These are phyloP conservation scores for Aureobasidium sp. DNA, from an alignment of 2,329 filamentous ascomycete genomes.

Conservation along the genomic window DNA sequence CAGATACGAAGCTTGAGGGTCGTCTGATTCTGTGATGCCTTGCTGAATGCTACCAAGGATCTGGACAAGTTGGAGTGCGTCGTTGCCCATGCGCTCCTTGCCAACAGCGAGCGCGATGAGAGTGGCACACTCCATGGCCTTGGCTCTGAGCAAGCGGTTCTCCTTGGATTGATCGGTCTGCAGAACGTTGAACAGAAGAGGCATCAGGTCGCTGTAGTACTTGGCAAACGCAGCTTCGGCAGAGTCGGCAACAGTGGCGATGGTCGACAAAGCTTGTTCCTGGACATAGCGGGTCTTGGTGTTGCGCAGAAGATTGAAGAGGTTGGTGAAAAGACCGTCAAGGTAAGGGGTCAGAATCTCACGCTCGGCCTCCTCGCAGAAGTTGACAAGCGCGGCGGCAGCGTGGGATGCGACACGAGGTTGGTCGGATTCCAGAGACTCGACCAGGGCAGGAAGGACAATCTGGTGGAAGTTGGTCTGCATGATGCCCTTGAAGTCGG, in stretches of 20 bases:
- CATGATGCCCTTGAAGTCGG: conserved; percentile 96
- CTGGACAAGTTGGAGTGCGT: conserved; percentile 81
- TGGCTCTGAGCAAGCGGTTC: conserved; percentile 81
- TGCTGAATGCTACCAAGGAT: conserved; percentile 81
- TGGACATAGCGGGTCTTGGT: conserved; percentile 86
- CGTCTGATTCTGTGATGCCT: conserved; percentile 80
- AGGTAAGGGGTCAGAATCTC: conserved; percentile 86
- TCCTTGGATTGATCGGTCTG: conserved; percentile 90
- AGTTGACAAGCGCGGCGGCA: conserved; percentile 96
- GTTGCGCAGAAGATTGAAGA: conserved; percentile 82
- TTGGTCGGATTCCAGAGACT: conserved; percentile 82
- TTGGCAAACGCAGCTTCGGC: conserved; percentile 90
- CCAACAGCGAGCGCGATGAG: conserved; percentile 92
- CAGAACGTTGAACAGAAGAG: conserved; percentile 81
- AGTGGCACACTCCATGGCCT: conserved; percentile 98
- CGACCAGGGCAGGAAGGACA: conserved; percentile 85
- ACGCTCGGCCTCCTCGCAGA: conserved; percentile 97
- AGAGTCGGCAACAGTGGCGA: conserved; percentile 97
- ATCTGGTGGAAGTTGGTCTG: conserved; percentile 88
- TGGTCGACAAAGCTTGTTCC: conserved; percentile 94
- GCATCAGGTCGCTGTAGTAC: conserved; percentile 96
- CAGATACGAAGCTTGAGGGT: conserved; percentile 92
- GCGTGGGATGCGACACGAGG: conserved; percentile 94
- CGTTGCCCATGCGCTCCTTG: conserved; percentile 80
- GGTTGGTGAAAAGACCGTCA: conserved; percentile 73